Percentiles rank a stretch among this genome's conserved stretches.
Evolutionary conservation across 2,329 filamentous ascomycete species (phyloP).

Genomic region (Ciborinia camelliae): DNA sequence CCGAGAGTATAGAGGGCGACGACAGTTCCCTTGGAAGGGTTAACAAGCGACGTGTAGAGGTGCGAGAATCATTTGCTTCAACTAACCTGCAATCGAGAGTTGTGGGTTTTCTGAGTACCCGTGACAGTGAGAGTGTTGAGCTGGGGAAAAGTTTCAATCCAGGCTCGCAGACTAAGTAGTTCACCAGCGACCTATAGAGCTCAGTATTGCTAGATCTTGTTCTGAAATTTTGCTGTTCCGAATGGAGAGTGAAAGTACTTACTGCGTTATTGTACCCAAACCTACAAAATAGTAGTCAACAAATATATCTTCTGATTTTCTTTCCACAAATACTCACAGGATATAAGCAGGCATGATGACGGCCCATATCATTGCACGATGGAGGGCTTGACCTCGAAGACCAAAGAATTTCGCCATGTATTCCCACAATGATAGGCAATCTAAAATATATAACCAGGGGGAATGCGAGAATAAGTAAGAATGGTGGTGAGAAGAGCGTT

Average conservation of each 20-base stretch:
- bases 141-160: slow-evolving; percentile 18
- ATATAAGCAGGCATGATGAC: slow-evolving; percentile 70
- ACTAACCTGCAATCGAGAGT: slow-evolving; percentile 12
- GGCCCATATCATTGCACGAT: slow-evolving; percentile 48
- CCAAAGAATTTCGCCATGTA: slow-evolving; percentile 52
- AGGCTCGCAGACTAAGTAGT: slow-evolving; percentile 40
- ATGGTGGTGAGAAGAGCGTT: background rate
- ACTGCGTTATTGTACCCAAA: slow-evolving; percentile 47
- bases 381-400: slow-evolving; percentile 61
- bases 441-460: background rate
- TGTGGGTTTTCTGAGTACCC: slow-evolving; percentile 4
- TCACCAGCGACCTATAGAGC: slow-evolving; percentile 44
- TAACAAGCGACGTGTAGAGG: background rate
- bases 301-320: background rate
- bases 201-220: background rate
- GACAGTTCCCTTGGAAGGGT: slow-evolving; percentile 15
- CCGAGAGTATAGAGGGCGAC: slow-evolving; percentile 41
- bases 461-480: background rate
- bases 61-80: background rate
- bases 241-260: background rate
- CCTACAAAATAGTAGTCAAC: slow-evolving; percentile 26
- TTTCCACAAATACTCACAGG: slow-evolving; percentile 45
- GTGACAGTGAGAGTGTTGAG: slow-evolving; percentile 17
- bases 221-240: background rate
- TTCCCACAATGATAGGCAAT: background rate